Evolutionary conservation across 805 yeast genomes (phyloP), one percentile per base, ranked within the genome.

Genomic region (Kregervanrija pseudodelftensis): DNA sequence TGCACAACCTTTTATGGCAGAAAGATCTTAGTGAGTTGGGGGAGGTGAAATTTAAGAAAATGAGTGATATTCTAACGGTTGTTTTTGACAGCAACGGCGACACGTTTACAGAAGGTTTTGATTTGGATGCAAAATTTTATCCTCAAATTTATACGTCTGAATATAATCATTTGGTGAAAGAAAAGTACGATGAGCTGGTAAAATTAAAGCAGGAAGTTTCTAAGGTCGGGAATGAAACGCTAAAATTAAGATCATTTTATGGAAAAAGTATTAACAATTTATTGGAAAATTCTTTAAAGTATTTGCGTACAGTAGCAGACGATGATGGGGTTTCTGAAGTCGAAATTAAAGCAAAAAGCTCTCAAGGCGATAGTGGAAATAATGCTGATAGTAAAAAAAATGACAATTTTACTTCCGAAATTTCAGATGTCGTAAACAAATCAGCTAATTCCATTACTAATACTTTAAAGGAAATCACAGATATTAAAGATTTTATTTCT

Each of bases 141-240:
- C 74, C 74, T 0, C 72, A 70, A 43, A 54, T 70, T 2, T 70
- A 63, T 47, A 55, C 69, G 0, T 42, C 53, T 11, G 62, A 64
- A 13, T 59, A 59, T 39, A 48, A 56, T 13, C 41, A 52, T 16
- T 33, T 58, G 8, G 48, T 61, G 10, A 46, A 47, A 4, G 52
- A 51, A 9, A 55, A 54, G 1, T 33, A 44, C 44, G 37, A 44
- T 40, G 40, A 53, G 47, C 37, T 39, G 8, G 28, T 22, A 7
- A 12, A 37, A 14, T 16, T 16, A 1, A 44, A 52, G 14, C 47
- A 49, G 8, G 44, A 49, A 31, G 43, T 49, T 30, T 37, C 42
- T 31, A 48, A 51, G 38, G 22, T 44, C 35, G 47, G 39, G 17
- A 40, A 42, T 5, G 51, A 52, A 33, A 31, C 46, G 14, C 49